phyloP scores from a whole-genome alignment of 1,284 basidiomycete genomes.

The Hypsizygus ulmarius region DNA sequence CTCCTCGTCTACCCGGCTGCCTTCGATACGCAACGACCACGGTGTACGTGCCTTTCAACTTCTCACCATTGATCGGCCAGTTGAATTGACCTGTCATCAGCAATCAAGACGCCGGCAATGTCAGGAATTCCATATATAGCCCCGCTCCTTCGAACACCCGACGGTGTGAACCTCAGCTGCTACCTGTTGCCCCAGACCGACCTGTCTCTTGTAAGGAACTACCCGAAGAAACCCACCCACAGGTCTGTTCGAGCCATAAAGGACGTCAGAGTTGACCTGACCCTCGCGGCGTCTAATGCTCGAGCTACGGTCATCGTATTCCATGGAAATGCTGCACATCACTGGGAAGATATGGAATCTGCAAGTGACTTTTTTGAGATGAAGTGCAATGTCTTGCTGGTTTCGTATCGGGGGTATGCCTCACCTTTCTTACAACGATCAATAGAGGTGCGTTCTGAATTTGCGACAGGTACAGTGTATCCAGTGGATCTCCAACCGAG shows the following conservation, averaged over 20 bases:
- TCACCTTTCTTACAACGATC: neutral
- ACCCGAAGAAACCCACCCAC: neutral
- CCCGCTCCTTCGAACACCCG: constrained; percentile 16
- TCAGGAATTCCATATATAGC: constrained; percentile 15
- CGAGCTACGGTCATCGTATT: constrained; percentile 36
- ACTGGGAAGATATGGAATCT: constrained; percentile 23
- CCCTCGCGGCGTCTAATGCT: constrained; percentile 14
- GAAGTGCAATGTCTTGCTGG: constrained; percentile 36
- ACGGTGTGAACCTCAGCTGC: constrained; percentile 18
- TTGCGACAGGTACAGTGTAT: constrained; percentile 31
- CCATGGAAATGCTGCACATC: constrained; percentile 40
- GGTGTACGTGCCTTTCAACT: neutral
- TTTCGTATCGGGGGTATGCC: constrained; percentile 40
- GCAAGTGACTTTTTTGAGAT: constrained; percentile 25
- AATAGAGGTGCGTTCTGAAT: neutral
- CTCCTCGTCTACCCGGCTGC: constrained; percentile 12
- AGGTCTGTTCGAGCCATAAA: neutral
- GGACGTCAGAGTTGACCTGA: constrained; percentile 16
- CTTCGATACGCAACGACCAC: constrained; percentile 1
- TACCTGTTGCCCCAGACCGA: constrained; percentile 17
- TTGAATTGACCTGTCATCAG: neutral
- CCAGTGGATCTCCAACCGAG: constrained; percentile 34
- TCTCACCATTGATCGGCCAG: neutral
- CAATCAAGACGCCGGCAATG: constrained; percentile 4
- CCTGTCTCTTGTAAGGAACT: neutral